Percentiles rank a stretch among this genome's conserved stretches.
Evolutionary conservation across 2,329 filamentous ascomycete species (phyloP).

Genomic region (Zopfia rhizophila): DNA sequence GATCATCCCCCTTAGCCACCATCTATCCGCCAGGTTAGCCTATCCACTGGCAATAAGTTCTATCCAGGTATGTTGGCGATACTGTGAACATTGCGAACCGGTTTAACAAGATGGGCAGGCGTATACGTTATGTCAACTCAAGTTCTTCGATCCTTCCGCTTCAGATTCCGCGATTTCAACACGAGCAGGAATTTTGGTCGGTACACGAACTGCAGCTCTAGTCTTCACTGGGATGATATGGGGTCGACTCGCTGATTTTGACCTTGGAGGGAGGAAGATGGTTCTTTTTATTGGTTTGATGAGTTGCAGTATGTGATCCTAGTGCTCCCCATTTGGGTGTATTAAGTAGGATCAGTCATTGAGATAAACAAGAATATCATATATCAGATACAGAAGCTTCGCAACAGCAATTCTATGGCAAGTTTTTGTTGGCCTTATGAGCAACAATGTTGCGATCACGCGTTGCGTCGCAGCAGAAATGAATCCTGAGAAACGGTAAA

Average conservation of each 20-base stretch:
- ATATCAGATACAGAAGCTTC: conserved; percentile 72
- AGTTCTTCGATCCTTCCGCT: conserved; percentile 71
- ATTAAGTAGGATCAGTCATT: conserved; percentile 25
- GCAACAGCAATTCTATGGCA: conserved; percentile 69
- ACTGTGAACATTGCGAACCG: neutral
- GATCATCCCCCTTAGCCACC: no score
- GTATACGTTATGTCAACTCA: conserved; percentile 86
- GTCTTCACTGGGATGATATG: conserved; percentile 82
- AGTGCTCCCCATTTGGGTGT: no score
- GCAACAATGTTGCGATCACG: conserved; percentile 76
- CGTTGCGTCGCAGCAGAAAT: conserved; percentile 76
- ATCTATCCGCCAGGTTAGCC: no score
- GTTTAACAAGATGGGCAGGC: no score
- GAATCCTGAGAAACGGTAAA: conserved; percentile 71
- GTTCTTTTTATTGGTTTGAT: conserved; percentile 78
- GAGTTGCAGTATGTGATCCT: conserved; percentile 71
- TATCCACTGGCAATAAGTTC: no score
- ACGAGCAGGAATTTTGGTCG: conserved; percentile 78
- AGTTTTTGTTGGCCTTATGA: conserved; percentile 70
- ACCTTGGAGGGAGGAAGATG: conserved; percentile 72
- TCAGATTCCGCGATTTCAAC: conserved; percentile 71
- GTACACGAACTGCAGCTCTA: conserved; percentile 79
- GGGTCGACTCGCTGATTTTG: conserved; percentile 74
- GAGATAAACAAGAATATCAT: conserved; percentile 58
- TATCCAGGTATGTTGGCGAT: neutral